These are phyloP conservation scores for Colletotrichum agaves DNA, from an alignment of 2,329 filamentous ascomycete species.

Conservation along the genomic window DNA sequence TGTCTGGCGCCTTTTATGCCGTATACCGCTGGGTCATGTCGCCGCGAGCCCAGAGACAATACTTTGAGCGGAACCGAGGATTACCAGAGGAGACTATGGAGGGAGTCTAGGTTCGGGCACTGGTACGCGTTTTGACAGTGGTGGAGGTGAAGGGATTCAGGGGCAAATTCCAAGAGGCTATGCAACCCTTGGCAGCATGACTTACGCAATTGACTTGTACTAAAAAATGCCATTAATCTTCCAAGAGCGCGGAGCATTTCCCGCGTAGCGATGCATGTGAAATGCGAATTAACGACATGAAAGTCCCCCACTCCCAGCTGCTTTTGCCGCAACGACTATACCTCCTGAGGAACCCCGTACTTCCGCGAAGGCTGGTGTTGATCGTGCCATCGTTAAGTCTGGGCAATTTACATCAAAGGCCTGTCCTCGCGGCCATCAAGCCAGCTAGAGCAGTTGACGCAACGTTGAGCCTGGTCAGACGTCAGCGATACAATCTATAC, in stretches of 20 bases:
- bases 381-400: too few relatives aligned
- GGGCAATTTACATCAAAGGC: slow-evolving; percentile 1
- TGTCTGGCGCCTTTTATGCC: not conserved
- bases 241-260: not conserved
- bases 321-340: too few relatives aligned
- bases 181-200: too few relatives aligned
- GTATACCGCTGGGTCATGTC: slow-evolving; percentile 17
- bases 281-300: not conserved
- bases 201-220: too few relatives aligned
- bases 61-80: slow-evolving; percentile 8
- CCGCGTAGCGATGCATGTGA: not conserved
- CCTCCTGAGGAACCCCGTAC: too few relatives aligned
- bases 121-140: too few relatives aligned
- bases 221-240: not conserved
- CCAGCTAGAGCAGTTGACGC: slow-evolving; percentile 63
- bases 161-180: too few relatives aligned
- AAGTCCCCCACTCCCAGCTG: not conserved
- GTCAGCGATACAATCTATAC: not conserved
- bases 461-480: slow-evolving; percentile 52
- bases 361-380: too few relatives aligned
- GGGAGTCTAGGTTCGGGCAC: not conserved
- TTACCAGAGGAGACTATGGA: not conserved
- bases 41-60: slow-evolving; percentile 13
- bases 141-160: too few relatives aligned
- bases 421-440: slow-evolving; percentile 60